A percentile compares a stretch with the other conserved stretches of the same genome.
Evolutionary conservation across 345 rosid genomes (phyloP).

Genomic region (Aquilaria sinensis): DNA sequence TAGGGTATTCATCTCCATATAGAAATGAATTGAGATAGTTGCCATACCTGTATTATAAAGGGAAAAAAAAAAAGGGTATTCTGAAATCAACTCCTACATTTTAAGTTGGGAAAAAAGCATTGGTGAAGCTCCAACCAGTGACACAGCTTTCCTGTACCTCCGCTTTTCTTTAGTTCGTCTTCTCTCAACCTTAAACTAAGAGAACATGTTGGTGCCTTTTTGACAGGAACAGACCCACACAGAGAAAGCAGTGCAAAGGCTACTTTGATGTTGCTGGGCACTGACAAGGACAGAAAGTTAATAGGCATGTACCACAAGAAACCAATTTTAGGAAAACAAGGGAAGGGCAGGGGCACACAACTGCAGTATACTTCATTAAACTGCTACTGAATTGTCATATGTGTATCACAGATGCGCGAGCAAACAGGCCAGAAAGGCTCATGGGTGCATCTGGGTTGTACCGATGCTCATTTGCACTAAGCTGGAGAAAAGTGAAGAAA

Average conservation of each 20-base stretch:
- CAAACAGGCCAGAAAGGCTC: no score
- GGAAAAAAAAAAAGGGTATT: no score
- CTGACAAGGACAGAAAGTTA: constrained; percentile 7
- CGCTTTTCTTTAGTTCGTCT: constrained; percentile 5
- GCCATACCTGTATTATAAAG: no score
- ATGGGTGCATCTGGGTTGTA: no score
- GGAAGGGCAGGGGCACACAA: background rate
- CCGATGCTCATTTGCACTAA: no score
- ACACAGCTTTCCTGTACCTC: constrained; percentile 20
- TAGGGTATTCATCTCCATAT: no score
- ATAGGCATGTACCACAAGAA: constrained; percentile 8
- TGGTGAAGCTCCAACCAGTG: constrained; percentile 19
- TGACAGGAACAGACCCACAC: constrained; percentile 30
- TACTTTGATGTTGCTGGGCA: constrained; percentile 34
- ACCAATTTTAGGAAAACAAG: constrained; percentile 3
- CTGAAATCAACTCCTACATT: no score
- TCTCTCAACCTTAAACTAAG: constrained; percentile 36
- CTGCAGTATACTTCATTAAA: background rate
- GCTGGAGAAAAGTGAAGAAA: no score
- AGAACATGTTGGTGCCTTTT: constrained; percentile 27
- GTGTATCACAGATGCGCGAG: background rate
- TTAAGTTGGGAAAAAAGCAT: background rate
- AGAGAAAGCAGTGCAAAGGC: constrained; percentile 22
- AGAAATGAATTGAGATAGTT: no score
- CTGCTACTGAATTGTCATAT: background rate